These are phyloP conservation scores for Neonectria magnoliae DNA, from an alignment of 2,329 filamentous ascomycete species.

Conservation along the genomic window DNA sequence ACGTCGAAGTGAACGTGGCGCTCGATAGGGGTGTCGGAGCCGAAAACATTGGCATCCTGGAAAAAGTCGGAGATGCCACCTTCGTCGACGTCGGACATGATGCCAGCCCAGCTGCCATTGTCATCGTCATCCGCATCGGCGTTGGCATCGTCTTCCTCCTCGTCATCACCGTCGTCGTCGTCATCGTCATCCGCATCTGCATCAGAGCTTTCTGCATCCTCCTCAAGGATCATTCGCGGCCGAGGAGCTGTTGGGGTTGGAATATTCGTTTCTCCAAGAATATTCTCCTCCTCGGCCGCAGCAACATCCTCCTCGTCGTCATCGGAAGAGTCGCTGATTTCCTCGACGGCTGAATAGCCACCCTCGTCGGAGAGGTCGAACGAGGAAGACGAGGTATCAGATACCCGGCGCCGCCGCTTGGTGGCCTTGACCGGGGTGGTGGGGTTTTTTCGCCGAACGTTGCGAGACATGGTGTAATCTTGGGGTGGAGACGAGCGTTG, in stretches of 20 bases:
- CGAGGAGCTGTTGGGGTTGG: constrained; percentile 60
- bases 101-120: constrained; percentile 65
- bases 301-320: constrained; percentile 83
- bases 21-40: constrained; percentile 53
- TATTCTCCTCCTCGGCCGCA: constrained; percentile 80
- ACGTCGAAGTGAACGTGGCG: constrained; percentile 81
- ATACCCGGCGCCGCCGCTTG: constrained; percentile 58
- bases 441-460: constrained; percentile 60
- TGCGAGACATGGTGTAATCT: constrained; percentile 59
- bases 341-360: constrained; percentile 80
- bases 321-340: constrained; percentile 80
- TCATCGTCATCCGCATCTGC: constrained; percentile 53
- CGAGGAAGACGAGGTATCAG: constrained; percentile 65
- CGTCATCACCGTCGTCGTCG: constrained; percentile 50
- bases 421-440: constrained; percentile 55
- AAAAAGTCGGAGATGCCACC: constrained; percentile 55
- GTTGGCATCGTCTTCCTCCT: constrained; percentile 49
- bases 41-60: constrained; percentile 52
- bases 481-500: constrained; percentile 4
- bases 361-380: constrained; percentile 74
- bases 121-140: constrained; percentile 55
- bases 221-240: constrained; percentile 51
- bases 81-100: constrained; percentile 60
- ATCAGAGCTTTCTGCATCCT: constrained; percentile 48
- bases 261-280: constrained; percentile 61